Conservation (phyloP, 1,139 yeast genomes). For the Zygoascus meyerae region DNA sequence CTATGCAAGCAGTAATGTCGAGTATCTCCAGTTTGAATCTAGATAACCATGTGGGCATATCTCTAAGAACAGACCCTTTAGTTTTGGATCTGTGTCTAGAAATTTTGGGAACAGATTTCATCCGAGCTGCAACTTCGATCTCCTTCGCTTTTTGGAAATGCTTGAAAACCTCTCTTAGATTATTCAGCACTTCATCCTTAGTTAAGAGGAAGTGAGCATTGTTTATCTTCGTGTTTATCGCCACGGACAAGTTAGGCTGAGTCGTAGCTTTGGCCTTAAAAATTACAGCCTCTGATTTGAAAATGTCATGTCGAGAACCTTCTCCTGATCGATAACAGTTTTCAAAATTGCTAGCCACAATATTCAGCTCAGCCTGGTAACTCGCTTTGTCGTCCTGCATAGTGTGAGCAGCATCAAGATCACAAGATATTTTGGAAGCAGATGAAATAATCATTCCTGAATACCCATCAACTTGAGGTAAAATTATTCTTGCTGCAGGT, state of each 20-base stretch:
- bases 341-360: conserved; percentile 27
- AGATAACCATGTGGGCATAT: conserved; percentile 32
- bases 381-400: conserved; percentile 20
- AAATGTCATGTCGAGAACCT: conserved; percentile 30
- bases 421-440: conserved; percentile 30
- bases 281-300: conserved; percentile 27
- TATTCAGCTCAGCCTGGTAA: conserved; percentile 26
- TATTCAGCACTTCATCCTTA: conserved; percentile 27
- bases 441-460: conserved; percentile 28
- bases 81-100: background rate
- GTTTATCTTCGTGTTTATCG: conserved; percentile 24
- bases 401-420: conserved; percentile 30
- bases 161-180: conserved; percentile 25
- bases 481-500: conserved; percentile 34
- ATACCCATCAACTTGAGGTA: conserved; percentile 14
- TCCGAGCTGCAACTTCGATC: background rate
- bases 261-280: conserved; percentile 27
- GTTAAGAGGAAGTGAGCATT: conserved; percentile 26
- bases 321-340: conserved; percentile 30
- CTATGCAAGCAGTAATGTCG: conserved; percentile 28
- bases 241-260: conserved; percentile 26
- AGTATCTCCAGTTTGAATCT: conserved; percentile 25
- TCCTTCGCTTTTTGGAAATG: conserved; percentile 16
- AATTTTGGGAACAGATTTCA: background rate
- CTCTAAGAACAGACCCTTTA: conserved; percentile 20